Evolutionary conservation across 768 basidiomycete species (phyloP).

Genomic region (Cubamyces lactineus): DNA sequence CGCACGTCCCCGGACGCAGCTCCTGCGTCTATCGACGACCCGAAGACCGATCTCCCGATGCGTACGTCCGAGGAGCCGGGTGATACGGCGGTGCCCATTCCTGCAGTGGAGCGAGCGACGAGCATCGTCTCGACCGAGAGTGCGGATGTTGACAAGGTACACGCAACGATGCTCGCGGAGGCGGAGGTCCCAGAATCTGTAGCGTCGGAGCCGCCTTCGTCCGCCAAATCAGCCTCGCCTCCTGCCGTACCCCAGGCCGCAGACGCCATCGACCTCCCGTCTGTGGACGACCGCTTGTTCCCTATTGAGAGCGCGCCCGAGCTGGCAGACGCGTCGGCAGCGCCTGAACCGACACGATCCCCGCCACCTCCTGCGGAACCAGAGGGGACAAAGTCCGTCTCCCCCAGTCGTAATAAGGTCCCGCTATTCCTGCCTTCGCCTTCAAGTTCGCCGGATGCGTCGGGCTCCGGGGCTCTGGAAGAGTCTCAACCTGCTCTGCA

Average conservation of each 20-base stretch:
- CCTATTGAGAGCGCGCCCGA: background rate
- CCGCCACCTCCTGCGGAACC: background rate
- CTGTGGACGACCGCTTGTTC: slow-evolving; percentile 1
- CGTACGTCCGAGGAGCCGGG: background rate
- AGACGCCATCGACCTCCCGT: slow-evolving; percentile 7
- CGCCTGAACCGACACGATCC: background rate
- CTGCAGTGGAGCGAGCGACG: background rate
- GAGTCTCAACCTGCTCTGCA: background rate
- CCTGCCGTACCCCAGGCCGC: background rate
- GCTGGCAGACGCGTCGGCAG: background rate
- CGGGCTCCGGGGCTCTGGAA: background rate
- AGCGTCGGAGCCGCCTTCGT: slow-evolving; percentile 8
- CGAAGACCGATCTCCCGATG: background rate
- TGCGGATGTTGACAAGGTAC: slow-evolving; percentile 8
- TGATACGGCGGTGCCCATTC: background rate
- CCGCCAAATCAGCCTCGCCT: slow-evolving; percentile 9
- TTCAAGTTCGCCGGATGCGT: slow-evolving; percentile 14
- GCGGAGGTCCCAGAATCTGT: background rate
- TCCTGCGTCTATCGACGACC: background rate
- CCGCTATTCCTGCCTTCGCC: slow-evolving; percentile 31
- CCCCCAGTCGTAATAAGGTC: background rate
- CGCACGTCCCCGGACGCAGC: background rate
- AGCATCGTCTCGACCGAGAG: slow-evolving; percentile 9
- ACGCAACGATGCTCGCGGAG: slow-evolving; percentile 1
- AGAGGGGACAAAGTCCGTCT: background rate